Base-by-base conservation (phyloP, 2,329 filamentous ascomycete species). In the Aspergillus fumigatus region DNA sequence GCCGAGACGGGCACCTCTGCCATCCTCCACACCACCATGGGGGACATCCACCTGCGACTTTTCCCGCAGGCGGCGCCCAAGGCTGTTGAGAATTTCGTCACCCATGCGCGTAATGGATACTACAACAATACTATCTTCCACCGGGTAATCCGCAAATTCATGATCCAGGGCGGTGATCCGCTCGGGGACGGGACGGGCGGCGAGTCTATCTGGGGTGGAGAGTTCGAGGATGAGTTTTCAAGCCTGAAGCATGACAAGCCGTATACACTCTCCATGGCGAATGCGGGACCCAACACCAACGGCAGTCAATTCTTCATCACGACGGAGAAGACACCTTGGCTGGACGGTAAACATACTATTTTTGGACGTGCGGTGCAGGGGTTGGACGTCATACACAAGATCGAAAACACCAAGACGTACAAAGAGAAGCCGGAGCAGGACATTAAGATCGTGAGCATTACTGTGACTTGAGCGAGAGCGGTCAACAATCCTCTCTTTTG, bases 101-200 rank as follows among this genome's bases (percentile, higher is more conserved):
- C 91, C 0, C 94, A 97, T 68, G 85, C 91, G 2, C 88, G 88
- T 67, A 88, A 87, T 57, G 91, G 90, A 1, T 99, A 99, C 74
- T 99, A 99, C 79, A 97, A 99, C 78, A 90, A 90, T 75, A 92
- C 93, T 35, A 93, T 97, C 65, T 99, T 99, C 81, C 94, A 99
- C 75, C 88, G 94, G 35, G 89, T 99, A 6, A 99, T 99, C 65
- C 86, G 89, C 59, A 97, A 97, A 70, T 99, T 99, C 77, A 99
- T 99, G 95, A 96, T 99, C 59, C 91, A 80, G 62, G 85, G 84
- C 23, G 92, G 92, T 51, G 92, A 96, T 70, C 91, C 92, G 0
- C 76, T 94, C 1, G 92, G 92, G 9, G 91, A 96, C 67, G 92
- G 92, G 3, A 96, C 92, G 0, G 92, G 92, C 48, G 92, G 92